phyloP scores from a whole-genome alignment of 345 rosid genomes.

The Sonneratia caseolaris region DNA sequence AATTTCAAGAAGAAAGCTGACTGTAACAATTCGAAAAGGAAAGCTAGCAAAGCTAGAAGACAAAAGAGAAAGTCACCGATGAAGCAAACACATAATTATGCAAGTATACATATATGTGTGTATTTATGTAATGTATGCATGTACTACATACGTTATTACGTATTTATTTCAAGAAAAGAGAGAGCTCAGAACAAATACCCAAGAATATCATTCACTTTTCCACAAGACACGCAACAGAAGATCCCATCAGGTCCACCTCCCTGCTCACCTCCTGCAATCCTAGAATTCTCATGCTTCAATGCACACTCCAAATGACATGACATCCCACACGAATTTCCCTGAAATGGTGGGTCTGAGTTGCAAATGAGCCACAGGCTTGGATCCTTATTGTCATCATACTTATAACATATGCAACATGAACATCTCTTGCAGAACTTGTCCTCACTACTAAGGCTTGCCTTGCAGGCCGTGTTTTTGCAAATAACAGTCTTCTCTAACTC shows the following conservation, averaged over 20 bases:
- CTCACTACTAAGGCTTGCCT: conserved; percentile 48
- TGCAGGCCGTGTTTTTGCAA: conserved; percentile 86
- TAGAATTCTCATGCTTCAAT: conserved; percentile 50
- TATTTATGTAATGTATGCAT: not conserved
- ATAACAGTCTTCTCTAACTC: conserved; percentile 28
- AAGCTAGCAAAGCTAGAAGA: not conserved
- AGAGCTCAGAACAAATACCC: conserved; percentile 34
- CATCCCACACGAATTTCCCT: conserved; percentile 64
- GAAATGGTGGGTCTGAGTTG: conserved; percentile 53
- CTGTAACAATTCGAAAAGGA: not conserved
- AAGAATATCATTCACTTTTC: conserved; percentile 74
- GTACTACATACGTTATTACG: too few species aligned
- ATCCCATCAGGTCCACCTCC: conserved; percentile 53
- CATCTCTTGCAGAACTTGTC: conserved; percentile 78
- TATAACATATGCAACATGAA: conserved; percentile 75
- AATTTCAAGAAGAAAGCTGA: too few species aligned
- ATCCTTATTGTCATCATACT: conserved; percentile 87
- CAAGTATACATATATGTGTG: not conserved
- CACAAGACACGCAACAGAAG: conserved; percentile 61
- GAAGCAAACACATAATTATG: not conserved
- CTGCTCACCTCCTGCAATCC: conserved; percentile 44
- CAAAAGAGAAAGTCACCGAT: not conserved
- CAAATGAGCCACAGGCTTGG: conserved; percentile 90
- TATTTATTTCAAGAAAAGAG: not conserved
- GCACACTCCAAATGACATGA: conserved; percentile 90